Conservation (phyloP, 805 yeast genomes). For the Candida khao-thaluensis region DNA sequence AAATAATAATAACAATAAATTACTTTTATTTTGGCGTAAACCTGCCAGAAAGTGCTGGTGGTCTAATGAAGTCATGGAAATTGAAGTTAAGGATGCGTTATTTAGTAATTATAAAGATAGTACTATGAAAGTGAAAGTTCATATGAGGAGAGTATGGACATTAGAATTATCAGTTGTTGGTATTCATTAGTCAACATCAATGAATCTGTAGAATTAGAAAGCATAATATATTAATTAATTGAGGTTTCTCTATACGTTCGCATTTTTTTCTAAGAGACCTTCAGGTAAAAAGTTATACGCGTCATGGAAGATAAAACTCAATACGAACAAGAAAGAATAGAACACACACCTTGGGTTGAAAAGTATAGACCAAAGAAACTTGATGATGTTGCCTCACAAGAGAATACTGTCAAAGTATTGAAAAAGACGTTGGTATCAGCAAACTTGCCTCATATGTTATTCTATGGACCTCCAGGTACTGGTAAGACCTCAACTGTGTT, state of each 20-base stretch:
- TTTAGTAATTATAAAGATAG: slow-evolving; percentile 17
- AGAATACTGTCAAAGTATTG: slow-evolving; percentile 79
- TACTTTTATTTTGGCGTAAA: slow-evolving; percentile 90
- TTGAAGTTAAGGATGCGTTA: slow-evolving; percentile 32
- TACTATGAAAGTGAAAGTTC: slow-evolving; percentile 57
- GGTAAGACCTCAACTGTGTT: slow-evolving; percentile 88
- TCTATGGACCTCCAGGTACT: slow-evolving; percentile 93
- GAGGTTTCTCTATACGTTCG: no score
- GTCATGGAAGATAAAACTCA: slow-evolving; percentile 9
- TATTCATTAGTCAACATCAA: no score
- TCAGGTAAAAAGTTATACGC: no score
- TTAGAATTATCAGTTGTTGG: slow-evolving; percentile 89
- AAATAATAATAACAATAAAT: slow-evolving; percentile 49
- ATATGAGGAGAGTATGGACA: slow-evolving; percentile 95
- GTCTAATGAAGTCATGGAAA: slow-evolving; percentile 61
- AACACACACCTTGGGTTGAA: slow-evolving; percentile 87
- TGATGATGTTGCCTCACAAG: slow-evolving; percentile 89
- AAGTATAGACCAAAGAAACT: slow-evolving; percentile 87
- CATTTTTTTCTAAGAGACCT: no score
- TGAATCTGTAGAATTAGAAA: no score
- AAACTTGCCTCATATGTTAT: slow-evolving; percentile 87
- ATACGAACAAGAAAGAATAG: slow-evolving; percentile 42
- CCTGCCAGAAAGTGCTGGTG: slow-evolving; percentile 99
- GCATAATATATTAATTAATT: no score
- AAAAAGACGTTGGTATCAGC: slow-evolving; percentile 75